phyloP scores from a whole-genome alignment of 768 basidiomycete species.

The Leccinum rimulosum region DNA sequence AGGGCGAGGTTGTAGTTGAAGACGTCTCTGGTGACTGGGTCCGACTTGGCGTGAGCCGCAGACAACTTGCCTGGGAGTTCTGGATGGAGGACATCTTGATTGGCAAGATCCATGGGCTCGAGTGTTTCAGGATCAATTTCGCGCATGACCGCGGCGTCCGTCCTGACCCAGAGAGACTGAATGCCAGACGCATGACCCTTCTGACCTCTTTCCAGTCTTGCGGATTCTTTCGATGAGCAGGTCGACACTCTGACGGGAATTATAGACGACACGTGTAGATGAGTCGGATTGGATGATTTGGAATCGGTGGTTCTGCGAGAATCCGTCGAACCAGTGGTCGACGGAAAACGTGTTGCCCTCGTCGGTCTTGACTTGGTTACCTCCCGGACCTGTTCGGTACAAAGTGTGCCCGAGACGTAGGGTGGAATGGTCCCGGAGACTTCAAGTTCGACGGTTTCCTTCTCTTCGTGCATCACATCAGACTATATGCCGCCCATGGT shows the following conservation, averaged over 20 bases:
- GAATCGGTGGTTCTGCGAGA: conserved; percentile 40
- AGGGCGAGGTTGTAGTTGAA: conserved; percentile 36
- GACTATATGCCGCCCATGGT: conserved; percentile 19
- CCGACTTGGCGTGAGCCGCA: conserved; percentile 39
- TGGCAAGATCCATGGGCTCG: conserved; percentile 32
- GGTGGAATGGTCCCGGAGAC: conserved; percentile 32
- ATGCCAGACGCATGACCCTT: conserved; percentile 26
- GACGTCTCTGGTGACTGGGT: conserved; percentile 34
- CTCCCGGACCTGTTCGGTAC: conserved; percentile 40
- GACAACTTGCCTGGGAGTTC: conserved; percentile 34
- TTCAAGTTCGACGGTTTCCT: conserved; percentile 25
- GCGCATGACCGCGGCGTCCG: conserved; percentile 30
- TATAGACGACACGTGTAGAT: conserved; percentile 32
- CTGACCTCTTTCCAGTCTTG: conserved; percentile 21
- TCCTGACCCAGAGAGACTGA: conserved; percentile 32
- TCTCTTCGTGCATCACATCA: conserved; percentile 29
- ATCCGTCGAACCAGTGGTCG: conserved; percentile 43
- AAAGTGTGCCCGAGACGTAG: conserved; percentile 35
- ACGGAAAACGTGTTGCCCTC: conserved; percentile 24
- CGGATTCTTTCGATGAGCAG: conserved; percentile 29
- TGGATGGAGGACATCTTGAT: conserved; percentile 31
- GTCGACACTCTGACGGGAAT: conserved; percentile 31
- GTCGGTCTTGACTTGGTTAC: conserved; percentile 24
- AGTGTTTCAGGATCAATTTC: conserved; percentile 38
- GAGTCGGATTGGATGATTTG: conserved; percentile 30